Percentiles rank a stretch among this genome's conserved stretches.
Conservation (phyloP, 2,329 filamentous ascomycete species). For the Trichoderma sp. region DNA sequence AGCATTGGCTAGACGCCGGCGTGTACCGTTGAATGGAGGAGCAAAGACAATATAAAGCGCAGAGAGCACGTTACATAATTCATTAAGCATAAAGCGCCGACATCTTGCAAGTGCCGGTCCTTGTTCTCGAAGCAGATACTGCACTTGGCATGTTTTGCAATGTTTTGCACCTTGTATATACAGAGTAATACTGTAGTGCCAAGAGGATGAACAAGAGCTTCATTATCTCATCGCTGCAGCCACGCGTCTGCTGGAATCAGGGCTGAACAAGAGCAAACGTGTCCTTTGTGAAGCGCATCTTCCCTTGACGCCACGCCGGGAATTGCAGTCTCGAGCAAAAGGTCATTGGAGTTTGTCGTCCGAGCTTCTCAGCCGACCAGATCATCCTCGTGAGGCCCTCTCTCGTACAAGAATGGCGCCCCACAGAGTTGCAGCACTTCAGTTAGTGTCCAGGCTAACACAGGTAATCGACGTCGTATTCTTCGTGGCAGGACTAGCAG, state of each 20-base stretch:
- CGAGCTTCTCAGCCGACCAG: constrained; percentile 1
- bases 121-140: neutral
- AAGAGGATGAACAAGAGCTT: neutral
- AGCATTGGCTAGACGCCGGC: neutral
- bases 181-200: no score
- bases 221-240: neutral
- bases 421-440: neutral
- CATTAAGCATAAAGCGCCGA: neutral
- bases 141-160: no score
- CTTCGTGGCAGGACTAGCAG: neutral
- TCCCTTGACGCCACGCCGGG: neutral
- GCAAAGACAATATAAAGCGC: neutral
- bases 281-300: neutral
- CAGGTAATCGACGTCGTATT: neutral
- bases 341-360: neutral
- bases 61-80: neutral
- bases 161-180: no score
- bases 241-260: neutral
- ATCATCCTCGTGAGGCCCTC: neutral
- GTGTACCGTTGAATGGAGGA: neutral
- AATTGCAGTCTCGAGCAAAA: neutral
- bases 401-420: neutral
- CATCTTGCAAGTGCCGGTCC: neutral
- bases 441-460: neutral
- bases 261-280: neutral